Evolutionary conservation across 345 rosid genomes (phyloP), one percentile per base, ranked within the genome.

Genomic region (Hypericum perforatum): DNA sequence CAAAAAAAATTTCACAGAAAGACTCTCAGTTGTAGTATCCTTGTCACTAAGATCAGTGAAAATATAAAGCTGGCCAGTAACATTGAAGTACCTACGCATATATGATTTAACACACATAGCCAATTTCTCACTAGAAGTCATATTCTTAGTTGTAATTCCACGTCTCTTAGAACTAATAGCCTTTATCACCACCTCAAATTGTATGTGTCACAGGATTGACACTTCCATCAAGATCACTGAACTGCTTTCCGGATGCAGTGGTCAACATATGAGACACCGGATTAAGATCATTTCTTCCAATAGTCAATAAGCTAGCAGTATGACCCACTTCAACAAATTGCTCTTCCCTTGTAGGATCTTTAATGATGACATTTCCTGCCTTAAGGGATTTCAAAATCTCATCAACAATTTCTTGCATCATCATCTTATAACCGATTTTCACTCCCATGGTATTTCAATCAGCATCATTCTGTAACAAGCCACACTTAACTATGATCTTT

Each of bases 101-200:
- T n/a, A n/a, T n/a, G n/a, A n/a, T n/a, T n/a, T n/a, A n/a, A n/a
- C n/a, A n/a, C n/a, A n/a, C n/a, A n/a, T n/a, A n/a, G n/a, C n/a
- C n/a, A n/a, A n/a, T n/a, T n/a, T n/a, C n/a, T n/a, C n/a, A n/a
- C n/a, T n/a, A n/a, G n/a, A n/a, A n/a, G n/a, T n/a, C n/a, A n/a
- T n/a, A n/a, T n/a, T n/a, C n/a, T n/a, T n/a, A n/a, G n/a, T n/a
- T n/a, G n/a, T n/a, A n/a, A n/a, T n/a, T n/a, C n/a, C n/a, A n/a
- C n/a, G n/a, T n/a, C n/a, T n/a, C n/a, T n/a, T n/a, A n/a, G n/a
- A n/a, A n/a, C n/a, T n/a, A n/a, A n/a, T n/a, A n/a, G n/a, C n/a
- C n/a, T n/a, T n/a, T n/a, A n/a, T n/a, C n/a, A 90, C 98, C 95
- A 71, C 82, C 98, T 97, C 88, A 78, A 92, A 92, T 65, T 92